These are phyloP conservation scores for Pleurotus citrinopileatus DNA, from an alignment of 768 basidiomycete genomes.

Conservation along the genomic window DNA sequence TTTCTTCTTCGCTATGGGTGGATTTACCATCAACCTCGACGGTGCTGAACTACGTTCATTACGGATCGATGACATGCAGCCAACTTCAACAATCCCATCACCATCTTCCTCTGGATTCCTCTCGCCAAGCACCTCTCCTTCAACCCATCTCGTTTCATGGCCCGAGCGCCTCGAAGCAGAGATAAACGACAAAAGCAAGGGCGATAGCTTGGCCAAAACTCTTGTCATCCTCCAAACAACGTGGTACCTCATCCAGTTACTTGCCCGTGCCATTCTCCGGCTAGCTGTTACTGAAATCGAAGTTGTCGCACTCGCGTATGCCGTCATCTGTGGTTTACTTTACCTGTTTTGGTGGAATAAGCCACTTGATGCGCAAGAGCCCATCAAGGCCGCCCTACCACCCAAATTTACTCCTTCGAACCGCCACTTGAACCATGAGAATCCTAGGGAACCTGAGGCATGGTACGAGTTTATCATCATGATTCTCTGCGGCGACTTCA, in stretches of 20 bases:
- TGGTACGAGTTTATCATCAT: slow-evolving; percentile 3
- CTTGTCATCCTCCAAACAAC: slow-evolving; percentile 27
- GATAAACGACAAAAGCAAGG: slow-evolving; percentile 30
- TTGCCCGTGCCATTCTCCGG: slow-evolving; percentile 17
- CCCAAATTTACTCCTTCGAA: not conserved
- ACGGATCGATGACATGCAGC: not conserved
- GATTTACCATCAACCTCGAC: slow-evolving; percentile 17
- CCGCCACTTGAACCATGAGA: not conserved
- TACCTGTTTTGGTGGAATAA: slow-evolving; percentile 33
- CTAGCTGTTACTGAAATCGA: slow-evolving; percentile 30
- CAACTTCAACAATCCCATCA: not conserved
- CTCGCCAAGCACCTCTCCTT: not conserved
- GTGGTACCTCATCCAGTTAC: slow-evolving; percentile 29
- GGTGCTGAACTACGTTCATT: not conserved
- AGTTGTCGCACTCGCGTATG: slow-evolving; percentile 27
- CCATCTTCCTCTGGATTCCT: not conserved
- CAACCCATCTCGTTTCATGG: not conserved
- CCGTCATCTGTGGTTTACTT: slow-evolving; percentile 21
- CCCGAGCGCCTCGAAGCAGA: slow-evolving; percentile 12
- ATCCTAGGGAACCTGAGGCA: not conserved
- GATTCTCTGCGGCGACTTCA: slow-evolving; percentile 3
- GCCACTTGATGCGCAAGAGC: slow-evolving; percentile 21
- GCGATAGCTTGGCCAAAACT: slow-evolving; percentile 25
- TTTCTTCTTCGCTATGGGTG: slow-evolving; percentile 27
- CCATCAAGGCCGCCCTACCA: slow-evolving; percentile 6